These are phyloP conservation scores for Xylaria sp. DNA, from an alignment of 2,329 filamentous ascomycete genomes.

Conservation along the genomic window DNA sequence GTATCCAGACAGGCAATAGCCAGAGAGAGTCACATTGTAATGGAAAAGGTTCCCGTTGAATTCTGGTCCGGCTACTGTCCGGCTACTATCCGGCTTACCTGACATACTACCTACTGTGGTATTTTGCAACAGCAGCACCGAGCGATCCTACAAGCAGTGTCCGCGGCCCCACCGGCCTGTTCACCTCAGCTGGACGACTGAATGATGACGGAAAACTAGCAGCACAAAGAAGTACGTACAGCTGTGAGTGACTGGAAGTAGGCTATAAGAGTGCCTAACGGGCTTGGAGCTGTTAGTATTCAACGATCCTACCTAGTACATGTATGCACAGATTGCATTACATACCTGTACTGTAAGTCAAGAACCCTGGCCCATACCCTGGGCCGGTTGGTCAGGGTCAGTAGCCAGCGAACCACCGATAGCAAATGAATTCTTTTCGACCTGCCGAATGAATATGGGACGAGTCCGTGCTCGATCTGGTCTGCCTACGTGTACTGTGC, in stretches of 20 bases:
- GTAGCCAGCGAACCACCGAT: constrained; percentile 2
- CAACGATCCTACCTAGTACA: neutral
- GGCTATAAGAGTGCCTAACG: neutral
- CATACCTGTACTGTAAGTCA: constrained; percentile 1
- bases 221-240: neutral
- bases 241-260: neutral
- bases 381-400: neutral
- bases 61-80: neutral
- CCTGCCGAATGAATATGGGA: neutral
- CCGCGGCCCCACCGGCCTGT: neutral
- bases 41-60: neutral
- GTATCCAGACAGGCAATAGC: neutral
- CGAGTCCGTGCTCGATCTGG: constrained; percentile 9
- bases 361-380: constrained; percentile 10
- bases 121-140: neutral
- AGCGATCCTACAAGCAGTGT: neutral
- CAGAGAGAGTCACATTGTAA: neutral
- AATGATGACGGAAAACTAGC: neutral
- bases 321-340: neutral
- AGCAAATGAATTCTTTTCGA: neutral
- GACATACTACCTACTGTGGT: neutral
- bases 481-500: constrained; percentile 9
- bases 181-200: neutral
- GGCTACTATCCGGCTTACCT: neutral
- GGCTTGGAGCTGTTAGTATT: neutral